phyloP scores from a whole-genome alignment of 306 rosid species.

The Abrus precatorius region DNA sequence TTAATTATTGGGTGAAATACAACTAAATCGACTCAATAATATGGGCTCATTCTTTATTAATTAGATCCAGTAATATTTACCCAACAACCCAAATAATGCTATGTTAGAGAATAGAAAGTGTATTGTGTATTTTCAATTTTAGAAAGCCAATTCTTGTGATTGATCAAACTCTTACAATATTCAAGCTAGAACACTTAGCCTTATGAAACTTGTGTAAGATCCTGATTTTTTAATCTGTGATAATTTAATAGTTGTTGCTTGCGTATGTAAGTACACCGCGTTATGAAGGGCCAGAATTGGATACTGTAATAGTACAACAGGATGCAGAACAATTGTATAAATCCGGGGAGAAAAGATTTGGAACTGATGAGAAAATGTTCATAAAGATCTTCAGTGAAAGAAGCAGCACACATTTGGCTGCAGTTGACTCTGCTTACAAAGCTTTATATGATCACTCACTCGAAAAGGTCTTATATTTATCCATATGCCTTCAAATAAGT shows the following conservation, averaged over 20 bases:
- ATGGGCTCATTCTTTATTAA: not conserved
- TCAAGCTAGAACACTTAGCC: no score
- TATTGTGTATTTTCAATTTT: not conserved
- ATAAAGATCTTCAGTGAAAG: slow-evolving; percentile 69
- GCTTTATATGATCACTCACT: slow-evolving; percentile 55
- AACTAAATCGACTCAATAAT: not conserved
- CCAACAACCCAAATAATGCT: not conserved
- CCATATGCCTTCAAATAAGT: not conserved
- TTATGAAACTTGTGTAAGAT: not conserved
- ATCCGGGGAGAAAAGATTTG: slow-evolving; percentile 57
- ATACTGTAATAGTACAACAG: slow-evolving; percentile 44
- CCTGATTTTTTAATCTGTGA: not conserved
- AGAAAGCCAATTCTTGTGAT: not conserved
- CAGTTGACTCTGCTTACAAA: slow-evolving; percentile 61
- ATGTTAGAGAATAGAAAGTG: not conserved
- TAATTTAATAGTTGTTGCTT: slow-evolving; percentile 61
- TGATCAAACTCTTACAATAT: not conserved
- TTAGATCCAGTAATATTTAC: not conserved
- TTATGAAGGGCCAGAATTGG: slow-evolving; percentile 78
- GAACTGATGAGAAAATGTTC: slow-evolving; percentile 62
- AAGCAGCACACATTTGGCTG: slow-evolving; percentile 77
- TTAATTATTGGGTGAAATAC: no score
- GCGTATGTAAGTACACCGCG: slow-evolving; percentile 64
- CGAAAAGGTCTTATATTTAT: slow-evolving; percentile 56
- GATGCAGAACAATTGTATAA: slow-evolving; percentile 53